Evolutionary conservation across 2,329 filamentous ascomycete species (phyloP), one percentile per base, ranked within the genome.

Genomic region (Shiraia bambusicola): DNA sequence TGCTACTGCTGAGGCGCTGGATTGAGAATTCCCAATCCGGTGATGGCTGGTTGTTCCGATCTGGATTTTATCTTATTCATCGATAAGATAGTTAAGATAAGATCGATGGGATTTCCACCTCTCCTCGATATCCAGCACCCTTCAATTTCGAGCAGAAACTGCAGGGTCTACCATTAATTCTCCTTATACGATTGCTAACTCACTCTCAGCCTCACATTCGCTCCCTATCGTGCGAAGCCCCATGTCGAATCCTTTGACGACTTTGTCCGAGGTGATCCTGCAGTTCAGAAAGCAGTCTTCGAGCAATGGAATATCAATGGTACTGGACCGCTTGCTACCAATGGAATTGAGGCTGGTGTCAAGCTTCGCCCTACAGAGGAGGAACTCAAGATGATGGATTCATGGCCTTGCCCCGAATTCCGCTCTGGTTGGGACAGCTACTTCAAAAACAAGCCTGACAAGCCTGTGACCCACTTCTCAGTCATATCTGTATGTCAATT

Each of bases 401-500:
- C 67, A 6, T 88, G 87, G 85, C 86, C 87, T 0, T 88, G 81
- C 34, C 81, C 81, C 9, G 82, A 88, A 38, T 92, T 92, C 73
- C 78, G 77, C 32, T 77, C 79, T 6, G 86, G 86, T 2, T 92
- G 86, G 86, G 82, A 91, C 56, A 83, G 79, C 39, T 91, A 92
- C 72, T 92, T 91, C 69, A 86, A 88, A 73, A 71, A 91, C 63
- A 90, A 90, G 73, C 86, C 86, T 1, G 86, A 91, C 69, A 91
- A 91, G 76, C 87, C 87, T 0, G 86, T 91, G 30, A 91, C 91
- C 87, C 87, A 91, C 63, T 91, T 91, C 70, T 85, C 63, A 6
- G 80, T 90, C 40, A 89, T 91, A 59, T 74, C 84, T 7, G 63
- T 22, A 22, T 22, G 19, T 22, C 19, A 4, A 22, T 8, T 22